Evolutionary conservation across 805 yeast genomes (phyloP).

Genomic region (Saccharomycopsis sp.): DNA sequence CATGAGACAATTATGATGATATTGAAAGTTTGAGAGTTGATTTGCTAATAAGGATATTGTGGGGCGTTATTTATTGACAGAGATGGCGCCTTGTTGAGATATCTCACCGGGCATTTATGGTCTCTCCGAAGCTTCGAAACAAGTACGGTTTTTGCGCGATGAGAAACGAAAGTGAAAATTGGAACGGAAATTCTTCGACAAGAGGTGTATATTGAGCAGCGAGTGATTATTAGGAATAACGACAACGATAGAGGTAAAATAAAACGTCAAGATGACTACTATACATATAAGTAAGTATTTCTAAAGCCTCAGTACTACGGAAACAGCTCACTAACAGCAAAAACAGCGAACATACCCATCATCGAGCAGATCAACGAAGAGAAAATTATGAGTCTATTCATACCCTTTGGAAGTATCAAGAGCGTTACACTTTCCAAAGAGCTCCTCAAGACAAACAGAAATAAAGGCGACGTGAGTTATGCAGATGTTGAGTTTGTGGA

Average conservation of each 20-base stretch:
- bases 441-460: neutral
- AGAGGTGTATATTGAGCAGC: neutral
- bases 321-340: neutral
- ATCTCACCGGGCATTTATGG: no score
- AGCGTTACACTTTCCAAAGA: slow-evolving; percentile 3
- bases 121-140: no score
- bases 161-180: neutral
- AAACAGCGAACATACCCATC: slow-evolving; percentile 13
- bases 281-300: neutral
- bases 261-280: neutral
- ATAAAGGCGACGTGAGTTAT: neutral
- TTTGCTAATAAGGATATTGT: neutral
- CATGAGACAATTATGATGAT: neutral
- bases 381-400: slow-evolving; percentile 9
- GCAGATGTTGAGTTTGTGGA: slow-evolving; percentile 3
- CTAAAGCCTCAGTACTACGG: neutral
- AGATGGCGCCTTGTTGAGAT: no score
- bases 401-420: slow-evolving; percentile 17
- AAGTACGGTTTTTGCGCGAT: no score
- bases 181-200: neutral
- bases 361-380: slow-evolving; percentile 1
- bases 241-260: neutral
- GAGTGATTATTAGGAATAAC: neutral
- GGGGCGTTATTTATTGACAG: neutral
- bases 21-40: neutral